Base-by-base conservation (phyloP, 176 grass and related monocot genomes). In the Paspalum notatum region DNA sequence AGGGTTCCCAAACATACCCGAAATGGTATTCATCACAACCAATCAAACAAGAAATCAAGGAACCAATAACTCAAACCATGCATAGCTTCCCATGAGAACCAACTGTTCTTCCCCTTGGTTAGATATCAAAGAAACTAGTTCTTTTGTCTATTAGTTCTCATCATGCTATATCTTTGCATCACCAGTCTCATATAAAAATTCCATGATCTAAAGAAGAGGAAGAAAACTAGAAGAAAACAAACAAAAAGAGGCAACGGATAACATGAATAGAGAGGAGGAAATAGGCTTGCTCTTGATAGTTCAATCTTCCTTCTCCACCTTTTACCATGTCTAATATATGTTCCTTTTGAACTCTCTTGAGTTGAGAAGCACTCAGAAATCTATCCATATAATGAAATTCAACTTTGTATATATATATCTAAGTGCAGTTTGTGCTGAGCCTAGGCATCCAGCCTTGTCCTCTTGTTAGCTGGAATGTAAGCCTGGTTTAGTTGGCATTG, bases 391-490 rank as follows among this genome's bases (percentile, higher is more conserved):
- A 79, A 42, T 60, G 7, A 49, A 61, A 27, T 61, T 27, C 26
- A 14, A 26, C 24, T 27, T 27, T 61, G 2, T 60, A 10, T 60
- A 61, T 26, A 22, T 63, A 14, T 32, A 65, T 56, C n/a, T 24
- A 20, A 40, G 75, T 70, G 74, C 5, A 39, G 55, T 84, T 76
- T 72, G 25, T 63, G 58, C 6, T 69, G 57, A 66, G 66, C 46
- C 79, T 47, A 90, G 66, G 22, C 69, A 46, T 58, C 79, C 17
- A 88, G 66, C 84, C 74, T 94, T 67, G 79, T 84, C 83, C 85
- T 97, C 78, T 92, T 94, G 79, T 26, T 86, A 55, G 54, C 74
- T 58, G 87, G 68, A 73, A 80, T 25, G 55, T 55, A 84, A 68
- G 48, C 55, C 66, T 88, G 75, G 79, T 81, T 82, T 37, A 58